A percentile compares a stretch with the other conserved stretches of the same genome.
phyloP scores from a whole-genome alignment of 139 green algal genomes.

The Picochlorum sp. region DNA sequence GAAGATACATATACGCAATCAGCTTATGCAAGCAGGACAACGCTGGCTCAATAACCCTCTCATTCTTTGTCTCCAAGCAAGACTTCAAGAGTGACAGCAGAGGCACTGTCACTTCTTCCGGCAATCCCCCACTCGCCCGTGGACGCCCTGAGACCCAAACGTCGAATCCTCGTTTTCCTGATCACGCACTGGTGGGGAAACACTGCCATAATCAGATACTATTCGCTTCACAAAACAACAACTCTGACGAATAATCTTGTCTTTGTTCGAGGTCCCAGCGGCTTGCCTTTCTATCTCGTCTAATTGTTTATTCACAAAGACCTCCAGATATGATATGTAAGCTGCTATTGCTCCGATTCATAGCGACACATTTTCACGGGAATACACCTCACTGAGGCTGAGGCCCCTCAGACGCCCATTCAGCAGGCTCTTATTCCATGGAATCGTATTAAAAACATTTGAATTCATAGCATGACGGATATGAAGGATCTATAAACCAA shows the following conservation, averaged over 20 bases:
- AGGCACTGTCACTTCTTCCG: constrained; percentile 18
- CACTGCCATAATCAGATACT: background rate
- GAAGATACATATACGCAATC: constrained; percentile 68
- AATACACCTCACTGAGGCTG: no score
- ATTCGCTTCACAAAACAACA: constrained; percentile 59
- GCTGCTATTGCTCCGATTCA: no score
- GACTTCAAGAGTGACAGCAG: constrained; percentile 65
- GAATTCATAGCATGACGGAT: no score
- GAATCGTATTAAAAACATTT: no score
- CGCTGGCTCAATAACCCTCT: constrained; percentile 56
- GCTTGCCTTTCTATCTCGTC: constrained; percentile 2
- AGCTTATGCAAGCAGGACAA: constrained; percentile 86
- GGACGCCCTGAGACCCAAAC: constrained; percentile 23
- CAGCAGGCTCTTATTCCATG: no score
- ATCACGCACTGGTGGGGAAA: background rate
- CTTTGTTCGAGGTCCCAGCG: constrained; percentile 47
- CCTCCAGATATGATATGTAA: constrained; percentile 5
- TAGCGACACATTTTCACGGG: no score
- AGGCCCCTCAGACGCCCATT: no score
- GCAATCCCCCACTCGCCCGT: constrained; percentile 18
- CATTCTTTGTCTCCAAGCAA: constrained; percentile 36
- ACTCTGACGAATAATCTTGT: constrained; percentile 47
- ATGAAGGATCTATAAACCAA: no score
- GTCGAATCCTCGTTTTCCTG: constrained; percentile 16
- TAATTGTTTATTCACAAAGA: constrained; percentile 11